phyloP scores from a whole-genome alignment of 2,329 filamentous ascomycete genomes.

The Hymenoscyphus infarciens region DNA sequence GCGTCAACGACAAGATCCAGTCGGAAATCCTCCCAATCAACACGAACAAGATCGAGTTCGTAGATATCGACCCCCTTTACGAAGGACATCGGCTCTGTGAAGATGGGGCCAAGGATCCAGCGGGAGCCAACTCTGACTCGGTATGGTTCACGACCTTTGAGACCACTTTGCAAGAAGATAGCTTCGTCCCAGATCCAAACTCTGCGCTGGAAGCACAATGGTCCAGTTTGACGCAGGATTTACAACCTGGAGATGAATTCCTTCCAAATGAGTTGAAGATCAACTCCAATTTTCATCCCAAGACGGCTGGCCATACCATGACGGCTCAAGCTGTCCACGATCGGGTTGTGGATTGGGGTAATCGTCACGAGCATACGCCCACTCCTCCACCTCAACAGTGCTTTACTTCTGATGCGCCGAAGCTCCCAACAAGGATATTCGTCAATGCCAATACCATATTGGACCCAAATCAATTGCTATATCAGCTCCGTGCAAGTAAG shows the following conservation, averaged over 20 bases:
- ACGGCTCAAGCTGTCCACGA: neutral
- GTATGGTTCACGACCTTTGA: slow-evolving; percentile 2
- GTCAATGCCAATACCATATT: neutral
- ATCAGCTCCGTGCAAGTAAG: slow-evolving; percentile 3
- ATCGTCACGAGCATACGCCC: neutral
- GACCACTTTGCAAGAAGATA: neutral
- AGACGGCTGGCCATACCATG: slow-evolving; percentile 5
- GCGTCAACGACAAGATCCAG: slow-evolving; percentile 5
- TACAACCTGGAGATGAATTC: neutral
- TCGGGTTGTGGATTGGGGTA: neutral
- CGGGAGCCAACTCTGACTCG: neutral
- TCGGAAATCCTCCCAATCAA: neutral
- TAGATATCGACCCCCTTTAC: slow-evolving; percentile 9
- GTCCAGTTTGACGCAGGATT: neutral
- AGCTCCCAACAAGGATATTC: neutral
- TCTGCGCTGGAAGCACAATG: neutral
- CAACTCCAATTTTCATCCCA: slow-evolving; percentile 5
- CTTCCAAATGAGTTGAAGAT: slow-evolving; percentile 1
- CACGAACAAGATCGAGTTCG: slow-evolving; percentile 1
- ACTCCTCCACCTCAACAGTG: slow-evolving; percentile 5
- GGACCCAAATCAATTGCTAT: slow-evolving; percentile 1
- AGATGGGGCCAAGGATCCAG: neutral
- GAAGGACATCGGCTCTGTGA: slow-evolving; percentile 12
- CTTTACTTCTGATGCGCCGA: neutral
- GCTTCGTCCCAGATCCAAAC: neutral